Percentiles rank a stretch among this genome's conserved stretches.
Conservation (phyloP, 768 basidiomycete species). For the Rhizopogon roseolus region DNA sequence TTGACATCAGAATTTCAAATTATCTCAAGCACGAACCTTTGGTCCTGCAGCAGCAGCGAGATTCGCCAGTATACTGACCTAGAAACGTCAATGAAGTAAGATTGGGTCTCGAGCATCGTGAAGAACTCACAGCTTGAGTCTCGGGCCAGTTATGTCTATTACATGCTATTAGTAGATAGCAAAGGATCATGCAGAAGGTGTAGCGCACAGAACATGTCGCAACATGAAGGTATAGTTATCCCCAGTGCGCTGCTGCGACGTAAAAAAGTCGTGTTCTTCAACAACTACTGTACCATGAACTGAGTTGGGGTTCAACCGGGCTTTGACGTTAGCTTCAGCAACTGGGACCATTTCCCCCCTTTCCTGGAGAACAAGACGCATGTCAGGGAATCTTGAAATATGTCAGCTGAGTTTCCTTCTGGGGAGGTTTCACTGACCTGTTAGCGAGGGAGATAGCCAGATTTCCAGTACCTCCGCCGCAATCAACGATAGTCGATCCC, state of each 20-base stretch:
- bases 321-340: constrained; percentile 9
- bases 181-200: not conserved
- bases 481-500: constrained; percentile 34
- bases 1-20: not conserved
- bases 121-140: not conserved
- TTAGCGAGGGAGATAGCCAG: constrained; percentile 35
- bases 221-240: not conserved
- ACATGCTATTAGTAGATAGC: not conserved
- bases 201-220: not conserved
- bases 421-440: constrained; percentile 18
- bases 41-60: constrained; percentile 1
- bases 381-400: not conserved
- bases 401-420: not conserved
- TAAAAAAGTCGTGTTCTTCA: constrained; percentile 36
- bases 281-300: constrained; percentile 29
- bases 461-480: constrained; percentile 37
- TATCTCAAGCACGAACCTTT: not conserved
- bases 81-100: not conserved
- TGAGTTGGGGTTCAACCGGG: constrained; percentile 28
- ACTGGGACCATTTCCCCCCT: constrained; percentile 19
- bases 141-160: constrained; percentile 12
- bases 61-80: not conserved
- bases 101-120: not conserved
- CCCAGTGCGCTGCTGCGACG: constrained; percentile 21
- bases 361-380: constrained; percentile 32